Percentiles rank a stretch among this genome's conserved stretches.
Conservation (phyloP, 352 stramenopile species). For the Phytophthora pinifolia region DNA sequence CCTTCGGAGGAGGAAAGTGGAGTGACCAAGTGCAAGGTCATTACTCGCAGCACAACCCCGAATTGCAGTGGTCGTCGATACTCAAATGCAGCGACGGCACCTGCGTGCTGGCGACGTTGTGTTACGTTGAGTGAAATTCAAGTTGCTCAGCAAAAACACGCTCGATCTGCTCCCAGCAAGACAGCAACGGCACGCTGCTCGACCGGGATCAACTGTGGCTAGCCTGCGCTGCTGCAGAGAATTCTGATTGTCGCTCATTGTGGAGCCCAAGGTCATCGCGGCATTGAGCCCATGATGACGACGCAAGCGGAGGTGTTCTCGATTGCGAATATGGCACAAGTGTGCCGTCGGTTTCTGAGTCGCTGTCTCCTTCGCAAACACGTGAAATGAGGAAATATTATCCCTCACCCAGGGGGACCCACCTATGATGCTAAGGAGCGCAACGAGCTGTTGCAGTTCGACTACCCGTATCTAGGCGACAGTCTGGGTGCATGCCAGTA, state of each 20-base stretch:
- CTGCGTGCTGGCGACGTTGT: no score
- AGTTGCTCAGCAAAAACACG: no score
- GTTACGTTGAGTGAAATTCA: no score
- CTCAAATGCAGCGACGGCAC: no score
- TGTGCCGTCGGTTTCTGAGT: slow-evolving; percentile 1
- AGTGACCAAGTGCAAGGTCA: neutral
- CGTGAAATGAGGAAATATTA: neutral
- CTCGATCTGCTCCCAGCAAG: no score
- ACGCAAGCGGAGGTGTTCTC: neutral
- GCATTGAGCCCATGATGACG: slow-evolving; percentile 2
- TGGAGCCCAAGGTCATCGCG: slow-evolving; percentile 2
- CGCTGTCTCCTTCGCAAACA: slow-evolving; percentile 1
- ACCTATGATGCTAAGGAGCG: neutral
- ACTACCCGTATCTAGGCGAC: slow-evolving; percentile 1
- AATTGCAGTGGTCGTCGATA: no score
- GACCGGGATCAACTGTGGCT: neutral
- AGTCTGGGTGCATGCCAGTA: no score
- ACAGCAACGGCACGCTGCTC: neutral
- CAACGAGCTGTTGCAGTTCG: slow-evolving; percentile 5
- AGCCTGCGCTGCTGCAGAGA: neutral
- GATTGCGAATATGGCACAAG: neutral
- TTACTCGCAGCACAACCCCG: neutral
- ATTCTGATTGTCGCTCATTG: slow-evolving; percentile 1
- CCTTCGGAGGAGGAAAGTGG: neutral
- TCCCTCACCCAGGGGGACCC: neutral